Evolutionary conservation across 169 alveolate species (phyloP).

Genomic region (Blepharisma undulans): DNA sequence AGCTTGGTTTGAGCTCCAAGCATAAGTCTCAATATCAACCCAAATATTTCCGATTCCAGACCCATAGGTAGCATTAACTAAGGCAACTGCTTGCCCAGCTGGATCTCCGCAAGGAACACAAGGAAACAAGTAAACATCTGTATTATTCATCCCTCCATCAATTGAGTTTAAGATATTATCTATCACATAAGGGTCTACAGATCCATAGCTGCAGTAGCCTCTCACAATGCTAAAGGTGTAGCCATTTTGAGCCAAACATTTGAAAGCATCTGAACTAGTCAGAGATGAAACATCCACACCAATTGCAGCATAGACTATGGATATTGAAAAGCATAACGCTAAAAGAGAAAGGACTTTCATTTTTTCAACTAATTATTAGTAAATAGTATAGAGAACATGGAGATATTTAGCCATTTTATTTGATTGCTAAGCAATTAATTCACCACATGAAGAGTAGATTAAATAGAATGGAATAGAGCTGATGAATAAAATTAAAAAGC

Average conservation of each 20-base stretch:
- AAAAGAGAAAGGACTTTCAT: not conserved
- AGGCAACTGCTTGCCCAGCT: not conserved
- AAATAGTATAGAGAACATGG: no score
- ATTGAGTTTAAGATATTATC: conserved; percentile 46
- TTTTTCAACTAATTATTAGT: not conserved
- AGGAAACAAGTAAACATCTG: conserved; percentile 71
- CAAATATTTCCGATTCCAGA: conserved; percentile 51
- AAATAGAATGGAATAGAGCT: no score
- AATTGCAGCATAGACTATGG: not conserved
- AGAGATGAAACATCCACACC: conserved; percentile 60
- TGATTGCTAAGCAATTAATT: no score
- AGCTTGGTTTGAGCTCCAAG: conserved; percentile 47
- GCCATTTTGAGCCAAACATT: conserved; percentile 54
- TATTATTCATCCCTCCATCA: conserved; percentile 58
- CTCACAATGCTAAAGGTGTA: conserved; percentile 64
- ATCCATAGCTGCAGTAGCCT: conserved; percentile 66
- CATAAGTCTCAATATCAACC: conserved; percentile 70
- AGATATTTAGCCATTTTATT: no score
- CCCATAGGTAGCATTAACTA: conserved; percentile 1
- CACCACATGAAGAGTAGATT: no score
- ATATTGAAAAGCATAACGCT: not conserved
- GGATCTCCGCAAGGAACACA: conserved; percentile 40
- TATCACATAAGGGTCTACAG: conserved; percentile 53
- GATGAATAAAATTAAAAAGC: no score
- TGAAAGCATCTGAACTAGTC: conserved; percentile 30